These are phyloP conservation scores for Eimeria brunetti DNA, from an alignment of 169 alveolate species.

Conservation along the genomic window DNA sequence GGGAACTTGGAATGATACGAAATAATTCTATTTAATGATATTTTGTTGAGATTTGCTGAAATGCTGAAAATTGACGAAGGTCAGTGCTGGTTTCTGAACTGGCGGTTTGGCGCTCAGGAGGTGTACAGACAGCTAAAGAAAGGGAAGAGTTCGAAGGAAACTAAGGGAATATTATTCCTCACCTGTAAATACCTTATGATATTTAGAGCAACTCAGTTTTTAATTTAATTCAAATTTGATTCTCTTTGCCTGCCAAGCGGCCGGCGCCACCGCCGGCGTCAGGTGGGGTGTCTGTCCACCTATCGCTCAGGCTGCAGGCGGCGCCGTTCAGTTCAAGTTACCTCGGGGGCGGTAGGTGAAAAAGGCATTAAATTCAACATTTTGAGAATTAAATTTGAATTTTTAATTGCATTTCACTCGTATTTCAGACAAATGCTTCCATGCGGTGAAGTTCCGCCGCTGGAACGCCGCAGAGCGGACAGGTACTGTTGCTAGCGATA, in stretches of 20 bases:
- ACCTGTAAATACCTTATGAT: neutral
- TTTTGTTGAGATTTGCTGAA: too few species aligned
- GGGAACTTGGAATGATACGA: neutral
- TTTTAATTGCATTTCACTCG: neutral
- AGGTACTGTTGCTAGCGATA: neutral
- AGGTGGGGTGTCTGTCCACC: constrained; percentile 35
- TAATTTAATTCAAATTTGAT: neutral
- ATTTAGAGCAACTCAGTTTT: neutral
- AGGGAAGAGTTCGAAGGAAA: neutral
- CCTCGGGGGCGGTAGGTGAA: neutral
- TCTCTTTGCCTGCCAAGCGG: neutral
- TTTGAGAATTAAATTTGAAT: neutral
- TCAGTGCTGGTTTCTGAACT: neutral
- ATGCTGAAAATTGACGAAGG: too few species aligned
- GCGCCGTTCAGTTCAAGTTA: neutral
- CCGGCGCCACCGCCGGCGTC: constrained; percentile 15
- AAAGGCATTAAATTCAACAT: neutral
- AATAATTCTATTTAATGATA: too few species aligned
- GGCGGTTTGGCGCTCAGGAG: neutral
- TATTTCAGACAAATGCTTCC: neutral
- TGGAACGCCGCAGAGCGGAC: neutral
- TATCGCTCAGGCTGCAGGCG: constrained; percentile 24
- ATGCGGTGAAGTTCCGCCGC: neutral
- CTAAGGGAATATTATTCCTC: neutral
- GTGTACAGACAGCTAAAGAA: neutral